Base-by-base conservation (phyloP, 176 grass and related monocot genomes). In the Musa itinerans region DNA sequence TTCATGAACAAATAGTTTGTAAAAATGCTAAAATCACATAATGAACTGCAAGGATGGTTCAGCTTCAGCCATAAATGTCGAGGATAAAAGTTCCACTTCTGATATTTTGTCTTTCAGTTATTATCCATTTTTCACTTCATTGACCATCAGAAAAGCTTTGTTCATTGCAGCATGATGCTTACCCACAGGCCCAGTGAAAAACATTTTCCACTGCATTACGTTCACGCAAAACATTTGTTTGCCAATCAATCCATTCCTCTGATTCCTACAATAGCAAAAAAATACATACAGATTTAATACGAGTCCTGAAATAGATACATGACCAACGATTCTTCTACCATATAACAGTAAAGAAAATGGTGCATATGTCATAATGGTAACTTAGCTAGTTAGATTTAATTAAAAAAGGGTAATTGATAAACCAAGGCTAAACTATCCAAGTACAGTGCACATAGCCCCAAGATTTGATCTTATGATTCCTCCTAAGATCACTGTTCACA, bases 231-330 rank as follows among this genome's bases (percentile, higher is more conserved):
- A 80, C 78, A 43, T 63, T 72, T 51, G 54, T 73, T 34, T 73
- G 78, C 78, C 78, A 80, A 73, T 80, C 69, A 53, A 73, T 56
- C 78, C 78, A 80, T 27, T 73, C 74, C 34, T 57, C 68, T 13
- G 23, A n/a, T 61, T 58, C 68, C 67, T 80, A 53, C 69, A 72
- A 64, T 64, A 53, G 27, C 22, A 53, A 8, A 70, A 54, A 68
- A 10, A 43, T 43, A 43, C 1, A 68, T 27, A 15, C 26, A 61
- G 9, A 15, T 43, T 43, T 15, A 52, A 52, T 15, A 21, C 10
- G n/a, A 14, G 56, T 51, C 63, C 10, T 62, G 7, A 73, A 26
- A n/a, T 19, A n/a, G 2, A 61, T 8, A 61, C 4, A 43, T 43
- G 34, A 5, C 3, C 15, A 61, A n/a, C 9, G 57, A 1, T 61